Percentiles rank a stretch among this genome's conserved stretches.
Conservation (phyloP, 2,329 filamentous ascomycete genomes). For the Xylaria polymorpha region DNA sequence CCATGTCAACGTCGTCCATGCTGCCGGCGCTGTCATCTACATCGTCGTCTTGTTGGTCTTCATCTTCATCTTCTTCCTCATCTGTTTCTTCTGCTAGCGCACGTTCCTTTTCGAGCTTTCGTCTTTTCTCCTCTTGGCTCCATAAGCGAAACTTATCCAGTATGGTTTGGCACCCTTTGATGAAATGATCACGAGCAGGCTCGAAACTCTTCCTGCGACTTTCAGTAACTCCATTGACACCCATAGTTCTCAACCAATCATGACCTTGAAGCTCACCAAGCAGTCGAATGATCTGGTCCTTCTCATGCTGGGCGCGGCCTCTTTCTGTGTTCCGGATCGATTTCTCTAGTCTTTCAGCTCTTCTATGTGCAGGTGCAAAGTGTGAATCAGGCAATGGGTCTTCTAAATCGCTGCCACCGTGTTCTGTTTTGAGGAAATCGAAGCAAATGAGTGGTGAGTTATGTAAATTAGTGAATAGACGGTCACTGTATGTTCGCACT, state of each 20-base stretch:
- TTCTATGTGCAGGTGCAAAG: slow-evolving; percentile 67
- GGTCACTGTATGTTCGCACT: slow-evolving; percentile 66
- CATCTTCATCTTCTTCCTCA: slow-evolving; percentile 54
- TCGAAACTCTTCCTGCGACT: slow-evolving; percentile 88
- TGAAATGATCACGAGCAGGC: slow-evolving; percentile 84
- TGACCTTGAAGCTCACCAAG: slow-evolving; percentile 88
- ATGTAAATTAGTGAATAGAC: slow-evolving; percentile 66
- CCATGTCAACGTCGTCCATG: slow-evolving; percentile 54
- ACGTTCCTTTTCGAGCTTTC: slow-evolving; percentile 80
- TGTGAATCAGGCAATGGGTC: slow-evolving; percentile 68
- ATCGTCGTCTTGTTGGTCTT: slow-evolving; percentile 47
- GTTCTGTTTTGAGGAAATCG: slow-evolving; percentile 61
- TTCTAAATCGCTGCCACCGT: slow-evolving; percentile 55
- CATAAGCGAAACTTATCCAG: slow-evolving; percentile 89
- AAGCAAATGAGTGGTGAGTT: slow-evolving; percentile 69
- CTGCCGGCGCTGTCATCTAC: slow-evolving; percentile 43
- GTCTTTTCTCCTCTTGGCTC: slow-evolving; percentile 88
- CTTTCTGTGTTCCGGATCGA: slow-evolving; percentile 73
- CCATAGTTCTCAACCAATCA: slow-evolving; percentile 94
- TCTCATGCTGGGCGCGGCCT: slow-evolving; percentile 73
- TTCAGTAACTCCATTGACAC: slow-evolving; percentile 86
- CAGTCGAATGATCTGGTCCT: slow-evolving; percentile 71
- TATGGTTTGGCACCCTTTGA: slow-evolving; percentile 82
- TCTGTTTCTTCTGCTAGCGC: slow-evolving; percentile 63
- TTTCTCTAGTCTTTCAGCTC: slow-evolving; percentile 69